Conservation (phyloP, 2,329 filamentous ascomycete species). For the Colletotrichum scovillei region DNA sequence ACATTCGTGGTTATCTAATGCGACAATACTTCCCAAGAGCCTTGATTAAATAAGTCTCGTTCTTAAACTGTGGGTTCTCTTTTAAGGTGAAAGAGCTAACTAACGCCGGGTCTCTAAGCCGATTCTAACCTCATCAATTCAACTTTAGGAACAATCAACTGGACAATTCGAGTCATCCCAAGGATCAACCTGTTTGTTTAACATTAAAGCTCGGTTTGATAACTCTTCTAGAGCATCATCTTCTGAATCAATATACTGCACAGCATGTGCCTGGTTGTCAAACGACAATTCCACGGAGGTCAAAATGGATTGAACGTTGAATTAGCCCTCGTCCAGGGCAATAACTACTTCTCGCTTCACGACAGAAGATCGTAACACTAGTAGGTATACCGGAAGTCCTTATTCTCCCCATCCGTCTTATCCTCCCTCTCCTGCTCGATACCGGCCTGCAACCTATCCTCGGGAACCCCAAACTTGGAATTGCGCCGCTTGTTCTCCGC, state of each 20-base stretch:
- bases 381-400: constrained; percentile 33
- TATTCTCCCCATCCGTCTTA: constrained; percentile 33
- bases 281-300: neutral
- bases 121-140: neutral
- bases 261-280: neutral
- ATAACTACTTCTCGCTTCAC: neutral
- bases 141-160: neutral
- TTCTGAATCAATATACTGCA: neutral
- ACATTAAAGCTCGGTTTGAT: too few species aligned
- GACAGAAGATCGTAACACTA: neutral
- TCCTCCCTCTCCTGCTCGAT: constrained; percentile 32
- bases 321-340: neutral
- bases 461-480: constrained; percentile 16
- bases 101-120: neutral
- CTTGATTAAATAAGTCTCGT: neutral
- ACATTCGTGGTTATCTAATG: neutral
- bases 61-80: neutral
- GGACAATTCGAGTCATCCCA: neutral
- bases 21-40: neutral
- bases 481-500: constrained; percentile 41
- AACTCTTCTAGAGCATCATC: too few species aligned
- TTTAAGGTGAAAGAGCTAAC: neutral
- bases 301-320: too few species aligned
- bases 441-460: constrained; percentile 24
- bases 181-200: too few species aligned